Evolutionary conservation across 257 asterid genomes (phyloP), one percentile per base, ranked within the genome.

Genomic region (Nicotiana tabacum): DNA sequence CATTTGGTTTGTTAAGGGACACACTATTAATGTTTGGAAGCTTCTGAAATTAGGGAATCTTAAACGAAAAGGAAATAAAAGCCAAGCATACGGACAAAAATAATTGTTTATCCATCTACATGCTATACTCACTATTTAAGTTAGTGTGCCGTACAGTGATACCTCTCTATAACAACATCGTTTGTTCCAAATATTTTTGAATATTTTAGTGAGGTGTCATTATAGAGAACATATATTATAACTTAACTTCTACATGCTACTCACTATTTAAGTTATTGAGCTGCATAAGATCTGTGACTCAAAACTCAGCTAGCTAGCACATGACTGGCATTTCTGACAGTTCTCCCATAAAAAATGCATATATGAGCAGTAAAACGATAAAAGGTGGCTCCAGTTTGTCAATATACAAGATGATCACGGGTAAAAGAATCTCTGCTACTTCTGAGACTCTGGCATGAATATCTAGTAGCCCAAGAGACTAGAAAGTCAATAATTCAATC

Each of bases 351-450:
- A 82, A 82, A 11, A 68, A 68, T 58, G 56, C 67, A 68, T 13
- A 68, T 9, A 9, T 9, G 58, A 53, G 21, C 70, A 68, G 84
- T 68, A 82, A 68, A 82, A 57, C 24, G 66, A 68, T 57, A 30
- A 66, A 82, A 55, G 67, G n/a, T 5, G 3, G 33, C 32, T 18
- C 56, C 56, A 30, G 48, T 51, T 81, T 57, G 77, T 57, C 81
- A 82, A 72, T 72, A 57, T 70, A 35, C 81, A 76, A 72, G 39
- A 60, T 43, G 65, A 51, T 82, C 82, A 82, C 82, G 85, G 82
- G 82, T 43, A 46, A 82, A 66, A 61, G 81, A 82, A 82, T 82
- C 85, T 82, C 81, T 82, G 85, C 53, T 35, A 62, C 17, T 66
- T 81, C 80, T 79, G 76, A 51, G 64, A 15, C 64, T 46, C 62